Conservation (phyloP, 2,329 filamentous ascomycete species). For the Nemania diffusa region DNA sequence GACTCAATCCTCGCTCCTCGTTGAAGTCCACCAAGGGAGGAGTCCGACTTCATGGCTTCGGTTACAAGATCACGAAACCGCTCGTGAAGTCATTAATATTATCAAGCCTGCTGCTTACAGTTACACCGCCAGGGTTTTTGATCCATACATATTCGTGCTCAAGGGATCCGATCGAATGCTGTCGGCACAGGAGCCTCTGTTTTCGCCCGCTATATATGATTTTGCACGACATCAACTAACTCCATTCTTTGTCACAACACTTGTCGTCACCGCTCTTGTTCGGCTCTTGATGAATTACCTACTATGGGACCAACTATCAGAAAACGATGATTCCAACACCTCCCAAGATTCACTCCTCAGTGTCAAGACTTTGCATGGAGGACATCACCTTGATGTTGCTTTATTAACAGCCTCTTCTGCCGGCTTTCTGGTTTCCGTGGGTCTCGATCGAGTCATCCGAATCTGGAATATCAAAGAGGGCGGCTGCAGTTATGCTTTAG, state of each 20-base stretch:
- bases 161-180: conserved; percentile 74
- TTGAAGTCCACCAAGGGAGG: conserved; percentile 76
- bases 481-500: conserved; percentile 53
- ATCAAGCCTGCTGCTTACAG: conserved; percentile 77
- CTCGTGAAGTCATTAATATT: conserved; percentile 78
- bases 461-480: conserved; percentile 70
- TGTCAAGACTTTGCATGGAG: conserved; percentile 68
- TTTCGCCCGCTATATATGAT: conserved; percentile 71
- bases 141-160: conserved; percentile 78
- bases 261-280: conserved; percentile 72
- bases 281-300: conserved; percentile 79
- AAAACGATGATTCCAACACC: conserved; percentile 57
- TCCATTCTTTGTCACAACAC: conserved; percentile 70
- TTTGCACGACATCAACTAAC: conserved; percentile 69
- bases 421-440: conserved; percentile 75
- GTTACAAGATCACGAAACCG: conserved; percentile 82
- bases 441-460: conserved; percentile 74
- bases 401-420: conserved; percentile 70
- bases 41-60: conserved; percentile 81
- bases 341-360: conserved; percentile 65
- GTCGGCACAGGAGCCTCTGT: conserved; percentile 58
- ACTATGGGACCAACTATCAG: conserved; percentile 70
- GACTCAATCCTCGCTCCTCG: conserved; percentile 57
- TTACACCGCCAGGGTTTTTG: conserved; percentile 78
- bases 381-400: conserved; percentile 76